Evolutionary conservation across 1,284 basidiomycete genomes (phyloP), one percentile per base, ranked within the genome.

Genomic region (Tausonia pullulans): DNA sequence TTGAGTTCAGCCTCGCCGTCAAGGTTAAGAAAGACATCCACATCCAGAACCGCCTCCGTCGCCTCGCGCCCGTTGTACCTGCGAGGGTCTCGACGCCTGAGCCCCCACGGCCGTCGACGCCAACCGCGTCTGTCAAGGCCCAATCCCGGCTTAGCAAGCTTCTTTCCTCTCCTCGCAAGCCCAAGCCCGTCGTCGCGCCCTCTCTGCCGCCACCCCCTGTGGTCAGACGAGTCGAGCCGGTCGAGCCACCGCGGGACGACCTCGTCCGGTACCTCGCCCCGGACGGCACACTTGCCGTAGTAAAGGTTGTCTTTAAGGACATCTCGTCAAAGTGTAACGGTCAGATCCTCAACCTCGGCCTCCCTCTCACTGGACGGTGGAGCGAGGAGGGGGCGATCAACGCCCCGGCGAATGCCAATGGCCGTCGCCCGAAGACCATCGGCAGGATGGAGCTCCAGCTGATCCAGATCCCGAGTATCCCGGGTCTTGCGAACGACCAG

Each of bases 401-500:
- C 54, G 68, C 69, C 9, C 82, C 81, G 3, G 77, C 80, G 43
- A 81, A 81, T 14, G 82, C 83, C 4, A 72, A 83, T 70, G 54
- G 56, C 54, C 52, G 60, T 0, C 66, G 68, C 3, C 53, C 69
- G 27, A 70, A 77, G 50, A 71, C 84, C 83, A 75, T 83, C 82
- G 71, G 90, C 52, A 87, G 93, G 74, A 82, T 95, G 65, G 82
- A 87, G 5, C 76, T 95, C 64, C 90, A 95, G 74, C 78, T 95
- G 63, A 94, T 98, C 77, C 84, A 93, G 72, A 77, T 97, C 13
- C 93, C 94, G 0, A 85, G 91, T 0, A 76, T 98, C 62, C 87
- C 89, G 14, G 88, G 89, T 11, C 79, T 97, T n/a, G 77, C 84
- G 11, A 80, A 82, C 11, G 83, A 86, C 55, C 81, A 90, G 68